Evolutionary conservation across 1,284 basidiomycete genomes (phyloP).

Genomic region (Meripilus lineatus): DNA sequence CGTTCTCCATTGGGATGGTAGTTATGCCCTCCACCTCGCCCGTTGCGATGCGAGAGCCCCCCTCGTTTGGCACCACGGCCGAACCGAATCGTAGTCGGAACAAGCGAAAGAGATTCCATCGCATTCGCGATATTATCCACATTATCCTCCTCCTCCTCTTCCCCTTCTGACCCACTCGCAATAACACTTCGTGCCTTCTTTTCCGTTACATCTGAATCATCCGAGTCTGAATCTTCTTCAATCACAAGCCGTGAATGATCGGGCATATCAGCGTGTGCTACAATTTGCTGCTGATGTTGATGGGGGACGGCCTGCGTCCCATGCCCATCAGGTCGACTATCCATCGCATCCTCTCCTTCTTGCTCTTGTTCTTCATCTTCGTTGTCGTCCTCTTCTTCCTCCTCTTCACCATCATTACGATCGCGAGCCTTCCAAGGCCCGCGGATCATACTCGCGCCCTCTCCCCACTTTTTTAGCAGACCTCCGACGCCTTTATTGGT

Average conservation of each 20-base stretch:
- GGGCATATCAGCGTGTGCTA: background rate
- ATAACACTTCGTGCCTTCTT: too few relatives aligned
- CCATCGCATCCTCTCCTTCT: conserved; percentile 18
- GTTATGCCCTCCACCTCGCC: background rate
- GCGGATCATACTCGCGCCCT: conserved; percentile 72
- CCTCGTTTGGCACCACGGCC: conserved; percentile 48
- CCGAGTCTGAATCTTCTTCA: background rate
- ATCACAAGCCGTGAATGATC: background rate
- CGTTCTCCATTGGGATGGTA: background rate
- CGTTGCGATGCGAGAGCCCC: background rate
- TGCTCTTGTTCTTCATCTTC: conserved; percentile 26
- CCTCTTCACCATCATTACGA: conserved; percentile 10
- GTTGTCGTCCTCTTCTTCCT: conserved; percentile 17
- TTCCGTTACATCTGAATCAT: background rate
- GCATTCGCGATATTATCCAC: conserved; percentile 42
- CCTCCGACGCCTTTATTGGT: conserved; percentile 85
- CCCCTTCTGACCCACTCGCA: background rate
- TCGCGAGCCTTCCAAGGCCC: conserved; percentile 61
- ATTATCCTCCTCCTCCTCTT: conserved; percentile 1
- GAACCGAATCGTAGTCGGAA: conserved; percentile 65
- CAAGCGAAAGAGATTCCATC: conserved; percentile 58
- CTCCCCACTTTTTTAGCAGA: conserved; percentile 69
- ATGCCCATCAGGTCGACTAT: background rate
- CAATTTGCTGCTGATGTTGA: too few relatives aligned
- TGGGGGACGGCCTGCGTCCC: too few relatives aligned